Conservation (phyloP, 495 filamentous ascomycete species). For the Penicillium paxilli region DNA sequence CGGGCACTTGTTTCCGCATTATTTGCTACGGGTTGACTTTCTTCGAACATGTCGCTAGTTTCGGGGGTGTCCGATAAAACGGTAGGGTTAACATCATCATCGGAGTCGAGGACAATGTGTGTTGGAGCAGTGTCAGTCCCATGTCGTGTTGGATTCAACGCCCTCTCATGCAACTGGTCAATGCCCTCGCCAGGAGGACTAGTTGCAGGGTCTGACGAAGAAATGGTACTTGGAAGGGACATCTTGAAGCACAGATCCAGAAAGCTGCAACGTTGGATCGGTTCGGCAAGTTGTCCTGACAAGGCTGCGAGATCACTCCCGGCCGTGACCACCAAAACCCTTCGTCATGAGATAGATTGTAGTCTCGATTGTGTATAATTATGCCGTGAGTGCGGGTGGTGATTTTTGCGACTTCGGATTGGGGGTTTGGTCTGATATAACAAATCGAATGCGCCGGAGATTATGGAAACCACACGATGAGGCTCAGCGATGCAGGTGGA, state of each 20-base stretch:
- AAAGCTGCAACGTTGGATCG: background rate
- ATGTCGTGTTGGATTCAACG: background rate
- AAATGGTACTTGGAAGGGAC: background rate
- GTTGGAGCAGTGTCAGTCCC: background rate
- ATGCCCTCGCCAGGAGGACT: background rate
- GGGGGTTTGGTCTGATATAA: background rate
- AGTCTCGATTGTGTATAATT: no score
- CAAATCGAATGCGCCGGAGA: background rate
- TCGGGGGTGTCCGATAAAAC: background rate
- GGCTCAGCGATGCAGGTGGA: background rate
- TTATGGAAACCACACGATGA: background rate
- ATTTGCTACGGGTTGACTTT: background rate
- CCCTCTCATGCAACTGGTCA: background rate
- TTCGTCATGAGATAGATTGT: conserved; percentile 1
- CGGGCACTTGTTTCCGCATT: conserved; percentile 20
- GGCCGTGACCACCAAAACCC: background rate
- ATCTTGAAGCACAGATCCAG: background rate
- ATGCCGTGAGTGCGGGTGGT: no score
- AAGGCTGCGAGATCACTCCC: background rate
- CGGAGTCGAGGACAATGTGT: background rate
- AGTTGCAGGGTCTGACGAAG: background rate
- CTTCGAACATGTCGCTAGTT: background rate
- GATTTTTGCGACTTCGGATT: no score
- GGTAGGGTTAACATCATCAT: background rate
- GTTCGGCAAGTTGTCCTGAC: background rate